Base-by-base conservation (phyloP, 108 stramenopile genomes). In the Bacterosira constricta region DNA sequence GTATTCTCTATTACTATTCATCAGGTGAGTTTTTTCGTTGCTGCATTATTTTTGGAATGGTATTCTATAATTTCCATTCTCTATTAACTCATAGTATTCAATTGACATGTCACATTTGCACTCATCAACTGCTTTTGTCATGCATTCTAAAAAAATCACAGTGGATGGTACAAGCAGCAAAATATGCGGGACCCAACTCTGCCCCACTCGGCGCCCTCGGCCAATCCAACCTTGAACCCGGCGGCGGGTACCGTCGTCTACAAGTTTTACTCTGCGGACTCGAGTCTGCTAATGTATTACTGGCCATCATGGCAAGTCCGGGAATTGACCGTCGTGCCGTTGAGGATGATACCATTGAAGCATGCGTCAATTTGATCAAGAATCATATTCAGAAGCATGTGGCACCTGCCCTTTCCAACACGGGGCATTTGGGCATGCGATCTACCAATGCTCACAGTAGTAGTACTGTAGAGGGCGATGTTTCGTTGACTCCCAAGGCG, bases 291-390 rank as follows among this genome's bases (percentile, higher is more conserved):
- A 57, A 55, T 47, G 84, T 93, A 11, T 64, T 93, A 13, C 81
- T 97, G 0, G 70, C 80, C 42, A 84, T 97, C 45, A 90, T 94
- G 82, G 74, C 89, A 20, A 83, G 76, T 69, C 80, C 77, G 9
- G 92, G 88, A 1, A 79, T 96, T 17, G 90, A 94, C 73, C 85
- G 87, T 25, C 66, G 88, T 26, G 90, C 88, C 52, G 69, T 95
- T 56, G 89, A 81, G 55, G 94, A 94, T 63, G 95, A 96, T 60
- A 79, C 90, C 50, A 81, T 97, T 26, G 93, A 93, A 54, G 80
- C 86, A 4, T 80, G 83, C 49, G 83, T 96, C n/a, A 68, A 79
- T 18, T 69, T 96, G 75, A 73, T 94, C 54, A 88, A 86, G 65
- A 81, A 85, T 46, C 85, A 93, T 63, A 42, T 95, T 12, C 50